These are phyloP conservation scores for Mycena belliarum DNA, from an alignment of 768 basidiomycete species.

Conservation along the genomic window DNA sequence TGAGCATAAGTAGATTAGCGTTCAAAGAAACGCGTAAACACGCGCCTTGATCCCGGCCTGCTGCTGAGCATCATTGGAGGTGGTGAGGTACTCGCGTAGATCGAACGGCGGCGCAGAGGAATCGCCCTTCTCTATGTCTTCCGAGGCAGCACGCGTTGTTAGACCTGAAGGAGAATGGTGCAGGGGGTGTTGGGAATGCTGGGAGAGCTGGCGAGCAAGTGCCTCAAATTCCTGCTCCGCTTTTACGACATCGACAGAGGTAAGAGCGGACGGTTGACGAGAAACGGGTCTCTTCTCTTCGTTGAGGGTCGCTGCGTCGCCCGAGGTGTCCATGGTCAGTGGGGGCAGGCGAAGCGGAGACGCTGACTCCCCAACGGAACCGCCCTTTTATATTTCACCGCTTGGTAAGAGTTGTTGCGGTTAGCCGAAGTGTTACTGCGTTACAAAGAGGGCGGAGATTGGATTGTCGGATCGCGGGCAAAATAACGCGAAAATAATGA, in stretches of 20 bases:
- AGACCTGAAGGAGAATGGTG: not conserved
- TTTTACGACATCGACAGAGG: constrained; percentile 48
- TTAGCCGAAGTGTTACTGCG: too few species aligned
- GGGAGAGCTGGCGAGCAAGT: constrained; percentile 47
- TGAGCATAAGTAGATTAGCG: not conserved
- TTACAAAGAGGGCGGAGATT: too few species aligned
- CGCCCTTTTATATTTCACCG: constrained; percentile 5
- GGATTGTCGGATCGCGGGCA: too few species aligned
- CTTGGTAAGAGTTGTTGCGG: too few species aligned
- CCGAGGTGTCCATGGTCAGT: constrained; percentile 14
- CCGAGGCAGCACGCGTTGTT: constrained; percentile 42
- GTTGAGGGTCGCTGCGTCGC: constrained; percentile 3
- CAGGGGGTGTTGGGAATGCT: constrained; percentile 2
- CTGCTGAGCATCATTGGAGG: constrained; percentile 66
- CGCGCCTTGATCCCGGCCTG: constrained; percentile 61
- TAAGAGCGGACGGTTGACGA: constrained; percentile 6
- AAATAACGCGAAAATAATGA: too few species aligned
- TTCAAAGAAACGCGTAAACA: not conserved
- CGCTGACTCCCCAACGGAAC: not conserved
- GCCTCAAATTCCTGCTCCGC: constrained; percentile 58
- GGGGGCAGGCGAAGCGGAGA: not conserved
- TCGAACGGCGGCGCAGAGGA: constrained; percentile 48
- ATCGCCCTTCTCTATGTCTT: constrained; percentile 43
- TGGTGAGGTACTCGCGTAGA: constrained; percentile 66
- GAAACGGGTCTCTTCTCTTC: constrained; percentile 3